Percentiles rank a stretch among this genome's conserved stretches.
Evolutionary conservation across 2,329 filamentous ascomycete species (phyloP).

Genomic region (Colletotrichum lini): DNA sequence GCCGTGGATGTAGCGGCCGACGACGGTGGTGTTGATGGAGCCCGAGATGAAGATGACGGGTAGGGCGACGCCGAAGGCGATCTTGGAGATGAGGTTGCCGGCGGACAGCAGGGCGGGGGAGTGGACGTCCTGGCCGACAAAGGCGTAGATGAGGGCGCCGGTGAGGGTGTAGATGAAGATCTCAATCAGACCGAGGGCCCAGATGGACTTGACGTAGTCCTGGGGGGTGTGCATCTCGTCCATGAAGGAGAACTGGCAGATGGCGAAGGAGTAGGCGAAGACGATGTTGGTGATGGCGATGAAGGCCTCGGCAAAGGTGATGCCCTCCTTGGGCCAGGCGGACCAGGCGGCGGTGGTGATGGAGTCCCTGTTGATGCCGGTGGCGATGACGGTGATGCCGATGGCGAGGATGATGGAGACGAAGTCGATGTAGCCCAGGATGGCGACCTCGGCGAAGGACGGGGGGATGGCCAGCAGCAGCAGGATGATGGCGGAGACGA

Average conservation of each 20-base stretch:
- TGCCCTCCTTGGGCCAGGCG: constrained; percentile 60
- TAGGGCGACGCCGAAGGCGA: constrained; percentile 79
- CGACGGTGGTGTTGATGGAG: constrained; percentile 73
- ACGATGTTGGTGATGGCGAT: constrained; percentile 78
- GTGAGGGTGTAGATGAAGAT: constrained; percentile 77
- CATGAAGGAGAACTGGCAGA: constrained; percentile 68
- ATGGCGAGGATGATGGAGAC: constrained; percentile 75
- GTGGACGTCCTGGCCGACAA: constrained; percentile 73
- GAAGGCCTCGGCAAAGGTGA: constrained; percentile 69
- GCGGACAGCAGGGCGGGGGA: constrained; percentile 80
- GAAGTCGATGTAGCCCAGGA: constrained; percentile 70
- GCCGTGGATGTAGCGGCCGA: constrained; percentile 62
- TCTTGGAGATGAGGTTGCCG: constrained; percentile 69
- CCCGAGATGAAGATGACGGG: constrained; percentile 83
- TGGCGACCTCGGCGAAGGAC: constrained; percentile 64
- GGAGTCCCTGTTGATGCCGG: constrained; percentile 62
- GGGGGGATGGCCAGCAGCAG: constrained; percentile 63
- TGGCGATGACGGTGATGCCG: constrained; percentile 75
- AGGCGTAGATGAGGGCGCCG: constrained; percentile 78
- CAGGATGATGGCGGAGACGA: constrained; percentile 62
- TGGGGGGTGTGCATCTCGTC: constrained; percentile 66
- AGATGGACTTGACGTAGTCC: constrained; percentile 69
- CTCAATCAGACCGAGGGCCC: constrained; percentile 73
- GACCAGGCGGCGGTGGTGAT: constrained; percentile 55
- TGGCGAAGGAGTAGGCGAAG: constrained; percentile 75